Evolutionary conservation across 2,329 filamentous ascomycete genomes (phyloP), one percentile per base, ranked within the genome.

Genomic region (Ceratocystis lukuohia): DNA sequence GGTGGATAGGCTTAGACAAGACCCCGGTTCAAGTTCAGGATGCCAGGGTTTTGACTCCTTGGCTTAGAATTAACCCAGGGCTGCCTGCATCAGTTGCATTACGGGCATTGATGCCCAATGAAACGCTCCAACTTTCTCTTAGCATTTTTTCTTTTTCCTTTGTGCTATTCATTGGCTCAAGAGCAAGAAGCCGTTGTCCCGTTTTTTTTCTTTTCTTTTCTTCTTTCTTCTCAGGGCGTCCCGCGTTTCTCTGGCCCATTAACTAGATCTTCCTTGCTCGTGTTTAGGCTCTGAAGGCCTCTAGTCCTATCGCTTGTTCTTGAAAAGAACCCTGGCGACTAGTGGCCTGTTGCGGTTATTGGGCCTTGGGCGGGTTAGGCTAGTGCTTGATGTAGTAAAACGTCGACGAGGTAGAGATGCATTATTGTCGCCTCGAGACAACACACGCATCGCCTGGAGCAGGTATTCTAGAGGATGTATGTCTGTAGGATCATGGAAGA

Each of bases 31-130:
- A 7, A 2, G 8, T 30, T 33, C 15, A 33, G n/a, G 53, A 22
- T 33, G 33, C 30, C 53, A 28, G 33, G 53, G 53, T 25, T 30
- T 59, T 25, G 25, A 8, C 33, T 59, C 25, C 17, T 59, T 59
- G 25, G 25, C n/a, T 33, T 15, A 10, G 22, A 50, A 8, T 3
- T 59, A 33, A 33, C 53, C 53, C 53, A 59, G 17, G 53, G 28
- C 33, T 59, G n/a, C 12, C 17, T 33, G 28, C 53, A 25, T 25
- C 12, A 10, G 17, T 59, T 59, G 25, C 28, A 20, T 25, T 30
- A 15, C 3, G 25, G 12, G 53, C 53, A 8, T 59, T 59, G 53
- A 59, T 59, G 53, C 53, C 53, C 53, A 59, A 59, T 59, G 53
- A 17, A 3, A 59, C 28, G 15, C 46, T 20, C 17, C 46, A 22